Conservation (phyloP, 2,329 filamentous ascomycete genomes). For the Aspergillus sergii region DNA sequence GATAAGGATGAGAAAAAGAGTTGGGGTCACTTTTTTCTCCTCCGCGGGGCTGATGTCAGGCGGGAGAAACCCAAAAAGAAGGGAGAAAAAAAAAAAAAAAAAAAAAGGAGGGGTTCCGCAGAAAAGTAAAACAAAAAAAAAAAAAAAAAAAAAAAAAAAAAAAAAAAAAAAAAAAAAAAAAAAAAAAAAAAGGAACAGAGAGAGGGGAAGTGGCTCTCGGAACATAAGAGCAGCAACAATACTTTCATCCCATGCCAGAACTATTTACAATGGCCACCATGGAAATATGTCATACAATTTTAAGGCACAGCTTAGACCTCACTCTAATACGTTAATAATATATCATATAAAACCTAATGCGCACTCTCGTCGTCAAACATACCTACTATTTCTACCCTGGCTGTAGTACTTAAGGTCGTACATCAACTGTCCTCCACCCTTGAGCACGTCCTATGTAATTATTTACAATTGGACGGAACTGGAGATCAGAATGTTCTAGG, state of each 20-base stretch:
- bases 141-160: neutral
- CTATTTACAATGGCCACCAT: neutral
- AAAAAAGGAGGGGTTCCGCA: too few species aligned
- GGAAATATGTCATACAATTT: neutral
- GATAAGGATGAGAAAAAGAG: neutral
- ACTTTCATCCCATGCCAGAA: neutral
- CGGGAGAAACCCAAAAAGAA: neutral
- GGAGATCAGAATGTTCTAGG: neutral
- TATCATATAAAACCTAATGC: neutral
- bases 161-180: neutral
- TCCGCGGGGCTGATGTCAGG: constrained; percentile 9
- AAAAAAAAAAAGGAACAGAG: neutral
- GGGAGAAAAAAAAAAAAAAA: neutral
- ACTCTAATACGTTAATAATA: neutral
- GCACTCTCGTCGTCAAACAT: neutral
- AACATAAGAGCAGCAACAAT: neutral
- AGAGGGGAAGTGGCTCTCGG: neutral
- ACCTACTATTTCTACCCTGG: neutral
- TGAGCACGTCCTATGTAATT: neutral
- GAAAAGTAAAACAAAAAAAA: too few species aligned
- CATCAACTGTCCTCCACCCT: neutral
- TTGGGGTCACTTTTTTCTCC: constrained; percentile 4
- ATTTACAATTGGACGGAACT: neutral
- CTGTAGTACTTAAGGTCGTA: neutral
- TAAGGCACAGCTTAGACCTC: neutral